Percentiles rank a stretch among this genome's conserved stretches.
phyloP scores from a whole-genome alignment of 139 green algal species.

The Gonium pectorale region DNA sequence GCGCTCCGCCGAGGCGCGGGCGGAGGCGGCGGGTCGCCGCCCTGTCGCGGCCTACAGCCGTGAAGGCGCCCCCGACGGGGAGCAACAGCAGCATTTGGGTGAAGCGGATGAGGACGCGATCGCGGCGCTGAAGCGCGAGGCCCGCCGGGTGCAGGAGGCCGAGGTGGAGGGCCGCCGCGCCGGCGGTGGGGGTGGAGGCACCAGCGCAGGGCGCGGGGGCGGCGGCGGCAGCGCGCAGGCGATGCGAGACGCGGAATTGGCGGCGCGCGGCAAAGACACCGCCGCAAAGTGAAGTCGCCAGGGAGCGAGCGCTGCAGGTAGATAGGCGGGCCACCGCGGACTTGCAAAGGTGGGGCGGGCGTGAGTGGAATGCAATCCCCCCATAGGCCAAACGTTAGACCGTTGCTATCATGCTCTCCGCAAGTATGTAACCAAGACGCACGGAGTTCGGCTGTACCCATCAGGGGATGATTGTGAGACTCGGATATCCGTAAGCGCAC shows the following conservation, averaged over 20 bases:
- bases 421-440: too few species aligned
- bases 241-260: background rate
- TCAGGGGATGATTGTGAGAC: too few species aligned
- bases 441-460: too few species aligned
- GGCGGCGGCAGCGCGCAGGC: background rate
- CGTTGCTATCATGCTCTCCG: too few species aligned
- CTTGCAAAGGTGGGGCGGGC: too few species aligned
- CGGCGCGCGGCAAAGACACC: background rate
- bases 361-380: too few species aligned
- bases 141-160: background rate
- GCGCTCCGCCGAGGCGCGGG: background rate
- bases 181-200: background rate
- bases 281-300: background rate
- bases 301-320: too few species aligned
- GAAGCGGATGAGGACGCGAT: too few species aligned
- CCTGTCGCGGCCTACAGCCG: background rate
- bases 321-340: too few species aligned
- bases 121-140: background rate
- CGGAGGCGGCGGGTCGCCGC: background rate
- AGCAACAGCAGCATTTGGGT: too few species aligned
- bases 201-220: background rate
- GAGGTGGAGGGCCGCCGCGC: background rate
- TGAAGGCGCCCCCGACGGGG: background rate
- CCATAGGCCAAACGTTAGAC: too few species aligned
- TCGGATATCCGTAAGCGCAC: too few species aligned